phyloP scores from a whole-genome alignment of 108 stramenopile species.

The Aureococcus anophagefferens region DNA sequence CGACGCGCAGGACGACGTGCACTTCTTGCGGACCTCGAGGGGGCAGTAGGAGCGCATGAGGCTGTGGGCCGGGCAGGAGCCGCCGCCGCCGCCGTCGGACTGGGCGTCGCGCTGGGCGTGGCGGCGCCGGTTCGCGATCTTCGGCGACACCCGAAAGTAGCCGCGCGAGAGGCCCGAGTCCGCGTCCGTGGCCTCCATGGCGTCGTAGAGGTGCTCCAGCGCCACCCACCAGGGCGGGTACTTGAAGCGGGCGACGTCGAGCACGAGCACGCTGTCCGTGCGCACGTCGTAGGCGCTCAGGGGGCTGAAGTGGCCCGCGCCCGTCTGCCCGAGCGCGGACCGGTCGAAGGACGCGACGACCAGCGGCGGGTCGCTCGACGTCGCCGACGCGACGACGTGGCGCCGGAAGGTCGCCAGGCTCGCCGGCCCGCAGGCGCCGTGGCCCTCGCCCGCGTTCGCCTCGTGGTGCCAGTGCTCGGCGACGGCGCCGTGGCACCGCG shows the following conservation, averaged over 20 bases:
- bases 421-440: not conserved
- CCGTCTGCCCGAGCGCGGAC: conserved; percentile 67
- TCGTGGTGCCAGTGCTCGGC: not conserved
- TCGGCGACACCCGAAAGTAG: too few species aligned
- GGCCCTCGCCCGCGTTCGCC: not conserved
- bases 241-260: conserved; percentile 80
- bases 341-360: conserved; percentile 64
- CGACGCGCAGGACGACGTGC: too few species aligned
- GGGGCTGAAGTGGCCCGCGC: conserved; percentile 87
- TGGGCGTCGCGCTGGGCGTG: too few species aligned
- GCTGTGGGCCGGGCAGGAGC: too few species aligned
- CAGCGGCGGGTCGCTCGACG: conserved; percentile 11
- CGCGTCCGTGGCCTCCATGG: conserved; percentile 60
- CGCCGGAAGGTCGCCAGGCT: conserved; percentile 19
- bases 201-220: conserved; percentile 40
- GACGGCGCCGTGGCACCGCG: conserved; percentile 27
- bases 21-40: too few species aligned
- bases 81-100: too few species aligned
- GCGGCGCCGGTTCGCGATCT: too few species aligned
- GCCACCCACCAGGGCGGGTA: conserved; percentile 83
- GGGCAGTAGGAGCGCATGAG: too few species aligned
- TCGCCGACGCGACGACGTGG: conserved; percentile 25
- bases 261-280: conserved; percentile 47
- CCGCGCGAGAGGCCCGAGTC: conserved; percentile 67
- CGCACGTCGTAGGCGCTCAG: conserved; percentile 39